These are phyloP conservation scores for Colletotrichum higginsianum DNA, from an alignment of 2,329 filamentous ascomycete genomes.

Conservation along the genomic window DNA sequence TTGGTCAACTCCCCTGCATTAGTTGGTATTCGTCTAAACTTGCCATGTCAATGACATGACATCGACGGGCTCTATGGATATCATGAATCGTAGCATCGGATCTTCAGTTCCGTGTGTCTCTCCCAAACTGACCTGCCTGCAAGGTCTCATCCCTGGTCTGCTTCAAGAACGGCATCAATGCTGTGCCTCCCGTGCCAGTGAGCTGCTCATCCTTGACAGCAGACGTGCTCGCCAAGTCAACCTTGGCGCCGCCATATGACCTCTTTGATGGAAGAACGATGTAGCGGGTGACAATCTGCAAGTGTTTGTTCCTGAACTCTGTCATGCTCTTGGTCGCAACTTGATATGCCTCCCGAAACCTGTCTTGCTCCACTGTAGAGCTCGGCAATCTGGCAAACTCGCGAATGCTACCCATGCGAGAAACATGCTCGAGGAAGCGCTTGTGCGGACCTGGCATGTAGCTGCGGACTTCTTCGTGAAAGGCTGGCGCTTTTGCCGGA, in stretches of 20 bases:
- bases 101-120: slow-evolving; percentile 3
- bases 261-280: slow-evolving; percentile 83
- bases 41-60: background rate
- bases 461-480: slow-evolving; percentile 79
- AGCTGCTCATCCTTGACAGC: slow-evolving; percentile 63
- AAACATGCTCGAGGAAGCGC: slow-evolving; percentile 81
- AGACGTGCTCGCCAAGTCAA: slow-evolving; percentile 62
- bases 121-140: slow-evolving; percentile 52
- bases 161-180: slow-evolving; percentile 89
- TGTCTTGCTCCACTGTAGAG: slow-evolving; percentile 65
- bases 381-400: slow-evolving; percentile 72
- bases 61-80: slow-evolving; percentile 23
- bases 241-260: slow-evolving; percentile 48
- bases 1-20: slow-evolving; percentile 27
- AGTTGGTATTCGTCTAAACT: slow-evolving; percentile 22
- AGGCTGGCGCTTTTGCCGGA: slow-evolving; percentile 52
- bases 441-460: slow-evolving; percentile 94
- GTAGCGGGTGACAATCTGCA: slow-evolving; percentile 91
- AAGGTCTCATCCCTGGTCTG: slow-evolving; percentile 88
- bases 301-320: slow-evolving; percentile 86
- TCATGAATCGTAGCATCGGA: slow-evolving; percentile 6
- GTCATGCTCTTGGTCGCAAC: slow-evolving; percentile 82
- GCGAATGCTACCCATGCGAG: slow-evolving; percentile 80
- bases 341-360: slow-evolving; percentile 70
- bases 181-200: slow-evolving; percentile 89